phyloP scores from a whole-genome alignment of 2,329 filamentous ascomycete species.

The Madurella fahalii region DNA sequence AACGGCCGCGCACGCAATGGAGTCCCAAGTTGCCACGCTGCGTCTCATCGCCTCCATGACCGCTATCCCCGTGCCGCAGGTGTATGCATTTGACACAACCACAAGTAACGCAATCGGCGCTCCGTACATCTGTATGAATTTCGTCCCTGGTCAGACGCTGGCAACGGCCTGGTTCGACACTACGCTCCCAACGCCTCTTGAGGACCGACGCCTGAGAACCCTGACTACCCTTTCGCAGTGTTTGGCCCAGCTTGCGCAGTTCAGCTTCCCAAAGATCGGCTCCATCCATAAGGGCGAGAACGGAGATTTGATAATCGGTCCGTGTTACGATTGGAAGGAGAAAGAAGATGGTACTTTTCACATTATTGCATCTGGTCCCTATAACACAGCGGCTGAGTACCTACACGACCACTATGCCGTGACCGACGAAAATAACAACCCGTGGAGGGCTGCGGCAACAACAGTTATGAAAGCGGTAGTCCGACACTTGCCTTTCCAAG shows the following conservation, averaged over 20 bases:
- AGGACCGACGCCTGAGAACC: conserved; percentile 17
- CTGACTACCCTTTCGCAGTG: not conserved
- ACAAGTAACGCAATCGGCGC: conserved; percentile 15
- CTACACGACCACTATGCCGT: too few species aligned
- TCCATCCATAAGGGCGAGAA: too few species aligned
- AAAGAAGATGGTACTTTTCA: not conserved
- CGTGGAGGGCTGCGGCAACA: too few species aligned
- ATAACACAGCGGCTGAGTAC: not conserved
- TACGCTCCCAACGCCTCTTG: not conserved
- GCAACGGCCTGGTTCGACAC: conserved; percentile 14
- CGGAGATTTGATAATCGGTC: too few species aligned
- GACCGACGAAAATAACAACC: too few species aligned
- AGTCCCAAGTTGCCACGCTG: conserved; percentile 9
- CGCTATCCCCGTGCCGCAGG: conserved; percentile 17
- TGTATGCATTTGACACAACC: conserved; percentile 17
- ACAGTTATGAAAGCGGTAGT: too few species aligned
- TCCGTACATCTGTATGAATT: conserved; percentile 22
- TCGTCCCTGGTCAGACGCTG: conserved; percentile 14
- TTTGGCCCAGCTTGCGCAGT: too few species aligned
- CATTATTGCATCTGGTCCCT: conserved; percentile 3
- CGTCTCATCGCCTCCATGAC: conserved; percentile 7
- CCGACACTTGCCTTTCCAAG: too few species aligned
- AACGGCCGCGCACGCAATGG: conserved; percentile 1
- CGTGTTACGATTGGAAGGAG: not conserved
- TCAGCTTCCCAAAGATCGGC: too few species aligned